Base-by-base conservation (phyloP, 495 filamentous ascomycete species). In the Talaromyces proteolyticus region DNA sequence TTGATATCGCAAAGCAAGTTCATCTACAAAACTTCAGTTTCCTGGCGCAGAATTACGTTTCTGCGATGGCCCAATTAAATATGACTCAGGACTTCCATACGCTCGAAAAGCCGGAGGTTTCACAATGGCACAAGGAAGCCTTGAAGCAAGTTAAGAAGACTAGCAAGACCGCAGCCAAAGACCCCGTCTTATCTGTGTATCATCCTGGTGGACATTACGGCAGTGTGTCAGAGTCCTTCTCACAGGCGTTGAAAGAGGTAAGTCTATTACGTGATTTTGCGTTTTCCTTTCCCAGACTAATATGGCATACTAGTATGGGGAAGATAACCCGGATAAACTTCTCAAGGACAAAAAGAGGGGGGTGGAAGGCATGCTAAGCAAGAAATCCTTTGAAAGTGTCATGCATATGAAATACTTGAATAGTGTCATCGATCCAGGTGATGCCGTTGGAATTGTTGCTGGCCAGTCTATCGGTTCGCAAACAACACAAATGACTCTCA, bases 401-500 rank as follows among this genome's bases (percentile, higher is more conserved):
- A 80, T 96, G 63, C 82, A 91, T 60, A 79, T 91, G 57, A 96
- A 96, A 64, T 97, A 97, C 62, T 73, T 97, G 55, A 89, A 86
- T 57, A 95, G 92, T 2, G 72, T 94, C 1, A 81, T 97, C n/a
- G 93, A 97, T 53, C 90, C 93, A 22, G 93, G 93, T 37, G 93
- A 99, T 67, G 91, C 94, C n/a, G 91, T 99, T 19, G 93, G 93
- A 46, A 91, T 99, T 55, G 88, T 97, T 37, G 93, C 93, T 42
- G 91, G 91, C 37, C 93, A 99, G 70, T 96, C 91, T 29, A 82
- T 99, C 43, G 93, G 93, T 58, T 94, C 97, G 65, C 93, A 94
- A 7, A 95, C 90, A 14, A 99, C 93, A 11, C 93, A 99, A 66
- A 97, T 99, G 94, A 99, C 93, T n/a, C 70, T 98, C 45, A 98